Evolutionary conservation across 2,329 filamentous ascomycete genomes (phyloP).

Genomic region (Colletotrichum salicis): DNA sequence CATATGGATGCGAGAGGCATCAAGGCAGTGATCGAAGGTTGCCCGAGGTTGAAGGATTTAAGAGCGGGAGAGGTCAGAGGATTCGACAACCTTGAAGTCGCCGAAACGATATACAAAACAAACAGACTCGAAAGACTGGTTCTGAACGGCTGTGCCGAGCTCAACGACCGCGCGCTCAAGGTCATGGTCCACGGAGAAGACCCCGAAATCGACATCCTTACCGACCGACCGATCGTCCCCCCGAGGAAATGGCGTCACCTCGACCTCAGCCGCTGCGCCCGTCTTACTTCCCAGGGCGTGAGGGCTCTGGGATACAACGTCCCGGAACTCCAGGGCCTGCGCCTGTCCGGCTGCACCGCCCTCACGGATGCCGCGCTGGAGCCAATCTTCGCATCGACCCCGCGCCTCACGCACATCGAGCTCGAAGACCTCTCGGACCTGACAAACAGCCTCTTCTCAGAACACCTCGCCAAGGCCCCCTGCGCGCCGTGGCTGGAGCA

Average conservation of each 20-base stretch:
- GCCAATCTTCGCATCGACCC: conserved; percentile 78
- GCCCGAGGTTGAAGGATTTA: conserved; percentile 79
- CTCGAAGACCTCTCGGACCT: conserved; percentile 85
- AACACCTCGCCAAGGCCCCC: conserved; percentile 79
- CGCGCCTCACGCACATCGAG: conserved; percentile 85
- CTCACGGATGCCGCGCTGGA: conserved; percentile 80
- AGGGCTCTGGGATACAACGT: conserved; percentile 77
- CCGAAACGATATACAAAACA: conserved; percentile 77
- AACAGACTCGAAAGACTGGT: conserved; percentile 88
- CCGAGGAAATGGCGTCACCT: conserved; percentile 83
- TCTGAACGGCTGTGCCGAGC: conserved; percentile 80
- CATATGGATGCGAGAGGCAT: conserved; percentile 84
- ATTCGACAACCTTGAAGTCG: conserved; percentile 79
- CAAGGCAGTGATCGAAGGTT: conserved; percentile 76
- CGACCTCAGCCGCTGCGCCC: conserved; percentile 82
- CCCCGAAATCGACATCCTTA: conserved; percentile 84
- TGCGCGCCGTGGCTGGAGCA: conserved; percentile 80
- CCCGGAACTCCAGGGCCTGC: conserved; percentile 83
- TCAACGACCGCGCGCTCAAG: conserved; percentile 79
- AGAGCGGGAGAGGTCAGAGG: conserved; percentile 84
- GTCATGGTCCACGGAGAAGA: conserved; percentile 80
- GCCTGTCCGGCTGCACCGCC: conserved; percentile 80
- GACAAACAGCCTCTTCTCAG: conserved; percentile 77
- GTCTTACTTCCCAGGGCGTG: conserved; percentile 79
- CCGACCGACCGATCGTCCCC: conserved; percentile 79